Conservation (phyloP, 768 basidiomycete genomes). For the Lactarius hengduanensis region DNA sequence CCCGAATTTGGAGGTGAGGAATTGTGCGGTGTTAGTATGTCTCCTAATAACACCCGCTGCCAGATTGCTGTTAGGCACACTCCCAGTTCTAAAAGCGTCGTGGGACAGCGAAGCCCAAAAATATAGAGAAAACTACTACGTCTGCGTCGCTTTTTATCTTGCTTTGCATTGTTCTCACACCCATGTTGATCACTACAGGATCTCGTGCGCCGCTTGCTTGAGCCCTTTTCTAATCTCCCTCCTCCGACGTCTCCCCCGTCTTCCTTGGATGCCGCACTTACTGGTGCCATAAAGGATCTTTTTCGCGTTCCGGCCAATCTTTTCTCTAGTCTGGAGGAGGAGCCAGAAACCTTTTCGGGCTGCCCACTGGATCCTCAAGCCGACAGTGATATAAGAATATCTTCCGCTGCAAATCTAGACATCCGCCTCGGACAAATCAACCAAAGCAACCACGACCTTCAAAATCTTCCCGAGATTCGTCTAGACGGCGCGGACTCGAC, state of each 20-base stretch:
- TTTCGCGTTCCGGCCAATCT: constrained; percentile 28
- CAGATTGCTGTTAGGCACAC: constrained; percentile 62
- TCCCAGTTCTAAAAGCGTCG: constrained; percentile 53
- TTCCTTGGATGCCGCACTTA: constrained; percentile 27
- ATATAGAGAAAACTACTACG: constrained; percentile 73
- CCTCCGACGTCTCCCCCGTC: constrained; percentile 24
- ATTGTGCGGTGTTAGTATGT: constrained; percentile 2
- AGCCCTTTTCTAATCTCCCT: constrained; percentile 47
- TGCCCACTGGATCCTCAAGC: constrained; percentile 26
- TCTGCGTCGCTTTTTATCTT: constrained; percentile 37
- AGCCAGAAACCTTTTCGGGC: constrained; percentile 17
- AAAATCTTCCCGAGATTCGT: constrained; percentile 42
- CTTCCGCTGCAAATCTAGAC: constrained; percentile 54
- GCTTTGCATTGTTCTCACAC: constrained; percentile 18
- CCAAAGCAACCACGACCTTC: constrained; percentile 30
- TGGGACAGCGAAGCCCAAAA: constrained; percentile 59
- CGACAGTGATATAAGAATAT: constrained; percentile 17
- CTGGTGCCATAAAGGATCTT: constrained; percentile 26
- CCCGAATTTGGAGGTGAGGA: constrained; percentile 74
- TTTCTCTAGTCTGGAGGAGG: constrained; percentile 25
- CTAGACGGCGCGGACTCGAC: constrained; percentile 30
- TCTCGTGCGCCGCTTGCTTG: constrained; percentile 61
- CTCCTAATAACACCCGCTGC: constrained; percentile 11
- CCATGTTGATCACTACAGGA: constrained; percentile 44
- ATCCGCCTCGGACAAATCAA: constrained; percentile 49